Evolutionary conservation across 768 basidiomycete species (phyloP).

Genomic region (Suillus variegatus): DNA sequence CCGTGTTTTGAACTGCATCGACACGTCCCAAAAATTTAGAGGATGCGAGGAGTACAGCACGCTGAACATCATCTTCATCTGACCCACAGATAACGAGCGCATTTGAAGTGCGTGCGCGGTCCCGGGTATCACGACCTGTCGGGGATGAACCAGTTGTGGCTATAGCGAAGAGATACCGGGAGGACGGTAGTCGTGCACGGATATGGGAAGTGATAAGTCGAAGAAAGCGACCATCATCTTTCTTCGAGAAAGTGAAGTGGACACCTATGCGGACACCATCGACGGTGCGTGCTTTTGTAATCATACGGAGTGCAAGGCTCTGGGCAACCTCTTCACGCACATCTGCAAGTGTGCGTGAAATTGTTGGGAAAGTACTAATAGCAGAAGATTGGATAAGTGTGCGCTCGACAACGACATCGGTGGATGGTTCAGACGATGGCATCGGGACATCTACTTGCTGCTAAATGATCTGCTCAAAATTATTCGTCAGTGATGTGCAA

Average conservation of each 20-base stretch:
- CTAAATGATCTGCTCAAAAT: not conserved
- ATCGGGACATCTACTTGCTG: not conserved
- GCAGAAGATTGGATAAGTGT: constrained; percentile 9
- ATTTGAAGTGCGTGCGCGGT: constrained; percentile 29
- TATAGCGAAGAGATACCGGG: constrained; percentile 55
- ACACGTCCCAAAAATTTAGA: constrained; percentile 74
- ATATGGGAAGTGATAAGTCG: constrained; percentile 53
- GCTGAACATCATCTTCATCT: constrained; percentile 56
- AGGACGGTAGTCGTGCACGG: constrained; percentile 39
- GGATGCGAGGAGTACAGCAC: constrained; percentile 62
- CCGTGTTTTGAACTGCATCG: constrained; percentile 36
- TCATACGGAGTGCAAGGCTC: constrained; percentile 54
- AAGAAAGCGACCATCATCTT: constrained; percentile 58
- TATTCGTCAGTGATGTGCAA: not conserved
- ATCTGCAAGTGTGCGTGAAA: constrained; percentile 53
- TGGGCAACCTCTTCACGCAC: constrained; percentile 61
- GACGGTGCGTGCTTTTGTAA: constrained; percentile 48
- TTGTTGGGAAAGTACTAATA: constrained; percentile 11
- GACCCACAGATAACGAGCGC: constrained; percentile 62
- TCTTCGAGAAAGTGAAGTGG: constrained; percentile 57
- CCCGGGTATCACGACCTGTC: constrained; percentile 15
- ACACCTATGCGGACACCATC: constrained; percentile 65
- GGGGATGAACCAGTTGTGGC: constrained; percentile 45
- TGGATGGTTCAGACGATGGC: constrained; percentile 30
- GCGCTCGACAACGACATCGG: constrained; percentile 10